Percentiles rank a stretch among this genome's conserved stretches.
Evolutionary conservation across 106 monocot genomes (phyloP).

Genomic region (Phalaenopsis aphrodite): DNA sequence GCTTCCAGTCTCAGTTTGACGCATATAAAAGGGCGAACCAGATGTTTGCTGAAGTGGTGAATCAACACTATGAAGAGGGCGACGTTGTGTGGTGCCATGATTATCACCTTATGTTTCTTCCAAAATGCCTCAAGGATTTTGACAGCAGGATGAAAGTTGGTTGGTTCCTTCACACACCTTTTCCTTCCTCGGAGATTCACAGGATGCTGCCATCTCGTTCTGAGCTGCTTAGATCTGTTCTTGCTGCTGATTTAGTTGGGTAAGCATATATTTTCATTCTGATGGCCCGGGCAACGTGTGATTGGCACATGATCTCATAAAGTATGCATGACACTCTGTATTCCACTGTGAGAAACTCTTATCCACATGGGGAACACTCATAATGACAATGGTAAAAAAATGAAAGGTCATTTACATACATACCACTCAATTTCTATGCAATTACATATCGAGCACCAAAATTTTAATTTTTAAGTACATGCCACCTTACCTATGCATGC

Average conservation of each 20-base stretch:
- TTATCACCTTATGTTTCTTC: constrained; percentile 96
- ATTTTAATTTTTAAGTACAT: no score
- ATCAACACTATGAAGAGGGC: constrained; percentile 86
- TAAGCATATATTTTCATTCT: constrained; percentile 23
- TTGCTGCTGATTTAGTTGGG: constrained; percentile 84
- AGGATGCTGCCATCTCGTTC: constrained; percentile 80
- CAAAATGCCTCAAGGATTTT: constrained; percentile 89
- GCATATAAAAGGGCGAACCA: constrained; percentile 89
- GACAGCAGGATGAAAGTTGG: constrained; percentile 54
- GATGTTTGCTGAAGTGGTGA: constrained; percentile 97
- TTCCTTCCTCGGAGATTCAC: constrained; percentile 87
- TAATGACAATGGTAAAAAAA: no score
- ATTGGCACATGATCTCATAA: no score
- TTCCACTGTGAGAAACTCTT: constrained; percentile 1
- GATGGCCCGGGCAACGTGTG: background rate
- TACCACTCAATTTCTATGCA: no score
- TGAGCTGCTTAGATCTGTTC: constrained; percentile 78
- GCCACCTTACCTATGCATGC: no score
- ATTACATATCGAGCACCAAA: no score
- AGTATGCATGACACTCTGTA: no score
- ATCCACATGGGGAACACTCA: background rate
- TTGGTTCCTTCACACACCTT: constrained; percentile 95
- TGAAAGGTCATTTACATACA: no score
- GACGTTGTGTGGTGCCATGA: constrained; percentile 99
- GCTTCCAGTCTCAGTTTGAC: constrained; percentile 96